phyloP scores from a whole-genome alignment of 345 rosid genomes.

The Murraya koenigii region DNA sequence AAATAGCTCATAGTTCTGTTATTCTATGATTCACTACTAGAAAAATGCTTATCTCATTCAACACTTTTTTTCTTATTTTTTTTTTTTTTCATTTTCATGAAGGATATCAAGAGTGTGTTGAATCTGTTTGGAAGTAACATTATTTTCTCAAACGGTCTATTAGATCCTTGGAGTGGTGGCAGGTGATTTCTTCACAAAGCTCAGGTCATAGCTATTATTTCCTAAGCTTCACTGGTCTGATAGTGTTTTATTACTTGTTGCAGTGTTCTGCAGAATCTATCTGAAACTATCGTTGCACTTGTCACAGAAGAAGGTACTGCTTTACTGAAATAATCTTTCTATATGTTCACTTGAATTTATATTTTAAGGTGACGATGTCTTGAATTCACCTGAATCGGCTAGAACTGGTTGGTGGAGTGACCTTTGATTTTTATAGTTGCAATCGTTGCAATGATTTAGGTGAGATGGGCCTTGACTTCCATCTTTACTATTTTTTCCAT shows the following conservation, averaged over 20 bases:
- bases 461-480: not conserved
- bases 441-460: not conserved
- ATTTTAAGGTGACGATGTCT: not conserved
- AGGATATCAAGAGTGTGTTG: constrained; percentile 71
- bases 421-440: not conserved
- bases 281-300: constrained; percentile 74
- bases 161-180: constrained; percentile 99
- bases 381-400: not conserved
- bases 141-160: constrained; percentile 87
- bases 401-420: not conserved
- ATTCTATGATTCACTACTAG: not conserved
- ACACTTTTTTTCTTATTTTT: not conserved
- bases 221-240: constrained; percentile 7
- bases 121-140: constrained; percentile 83
- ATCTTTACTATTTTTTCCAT: not conserved
- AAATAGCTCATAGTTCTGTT: not conserved
- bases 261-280: constrained; percentile 81
- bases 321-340: constrained; percentile 13
- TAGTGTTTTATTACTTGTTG: constrained; percentile 24
- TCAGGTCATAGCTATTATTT: not conserved
- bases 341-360: not conserved
- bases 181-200: constrained; percentile 40
- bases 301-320: constrained; percentile 80
- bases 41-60: not conserved
- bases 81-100: constrained; percentile 17